phyloP scores from a whole-genome alignment of 768 basidiomycete species.

The Lanmaoa rubissima region DNA sequence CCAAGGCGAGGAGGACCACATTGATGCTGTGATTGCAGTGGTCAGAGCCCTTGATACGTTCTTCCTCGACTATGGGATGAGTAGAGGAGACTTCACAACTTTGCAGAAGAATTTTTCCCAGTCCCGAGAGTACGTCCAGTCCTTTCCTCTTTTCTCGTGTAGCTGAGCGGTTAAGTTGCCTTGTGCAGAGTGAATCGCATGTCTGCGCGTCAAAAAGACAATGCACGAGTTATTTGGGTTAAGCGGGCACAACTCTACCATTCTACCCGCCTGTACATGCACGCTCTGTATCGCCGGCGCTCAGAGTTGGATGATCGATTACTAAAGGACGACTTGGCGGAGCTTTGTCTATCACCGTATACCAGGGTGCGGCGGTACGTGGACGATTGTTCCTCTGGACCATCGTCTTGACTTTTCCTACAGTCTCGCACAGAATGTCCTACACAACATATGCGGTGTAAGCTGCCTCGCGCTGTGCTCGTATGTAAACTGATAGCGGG shows the following conservation, averaged over 20 bases:
- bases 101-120: slow-evolving; percentile 49
- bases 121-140: slow-evolving; percentile 27
- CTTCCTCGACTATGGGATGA: slow-evolving; percentile 69
- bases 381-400: not conserved
- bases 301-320: slow-evolving; percentile 72
- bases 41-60: slow-evolving; percentile 74
- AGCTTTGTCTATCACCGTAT: slow-evolving; percentile 77
- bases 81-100: slow-evolving; percentile 53
- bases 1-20: slow-evolving; percentile 73
- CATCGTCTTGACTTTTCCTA: slow-evolving; percentile 2
- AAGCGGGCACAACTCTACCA: slow-evolving; percentile 82
- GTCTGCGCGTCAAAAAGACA: slow-evolving; percentile 71
- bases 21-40: slow-evolving; percentile 78
- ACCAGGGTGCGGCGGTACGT: slow-evolving; percentile 71
- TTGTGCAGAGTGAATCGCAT: slow-evolving; percentile 55
- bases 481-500: slow-evolving; percentile 8
- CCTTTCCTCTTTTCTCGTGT: not conserved
- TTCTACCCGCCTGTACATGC: slow-evolving; percentile 72
- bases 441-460: slow-evolving; percentile 65
- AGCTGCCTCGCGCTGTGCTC: slow-evolving; percentile 24
- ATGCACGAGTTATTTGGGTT: slow-evolving; percentile 69
- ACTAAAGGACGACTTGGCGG: slow-evolving; percentile 59
- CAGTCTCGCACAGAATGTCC: slow-evolving; percentile 67
- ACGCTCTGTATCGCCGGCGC: slow-evolving; percentile 70
- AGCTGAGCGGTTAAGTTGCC: not conserved